Evolutionary conservation across 202 grass and related monocot genomes (phyloP).

Genomic region (Hordeum pubiflorum): DNA sequence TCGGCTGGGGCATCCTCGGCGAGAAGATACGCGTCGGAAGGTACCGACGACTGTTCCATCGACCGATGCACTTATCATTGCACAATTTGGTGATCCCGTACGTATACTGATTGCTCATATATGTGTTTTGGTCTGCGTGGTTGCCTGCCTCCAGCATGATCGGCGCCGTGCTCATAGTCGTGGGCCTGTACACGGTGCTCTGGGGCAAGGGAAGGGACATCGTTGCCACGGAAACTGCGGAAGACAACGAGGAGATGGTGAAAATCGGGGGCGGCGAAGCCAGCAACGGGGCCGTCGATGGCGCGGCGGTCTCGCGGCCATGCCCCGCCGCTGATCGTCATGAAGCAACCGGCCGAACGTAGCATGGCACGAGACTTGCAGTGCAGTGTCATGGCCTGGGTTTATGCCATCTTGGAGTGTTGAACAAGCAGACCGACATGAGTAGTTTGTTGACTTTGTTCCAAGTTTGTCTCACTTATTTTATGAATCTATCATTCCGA

Average conservation of each 20-base stretch:
- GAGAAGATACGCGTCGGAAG: background rate
- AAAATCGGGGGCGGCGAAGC: background rate
- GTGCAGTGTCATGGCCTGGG: background rate
- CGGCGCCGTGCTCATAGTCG: slow-evolving; percentile 41
- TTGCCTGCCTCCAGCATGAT: slow-evolving; percentile 9
- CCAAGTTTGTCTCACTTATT: background rate
- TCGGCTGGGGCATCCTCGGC: slow-evolving; percentile 37
- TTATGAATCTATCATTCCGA: background rate
- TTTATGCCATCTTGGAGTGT: background rate
- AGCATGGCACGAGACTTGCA: background rate
- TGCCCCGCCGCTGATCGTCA: background rate
- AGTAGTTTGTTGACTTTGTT: too few relatives aligned
- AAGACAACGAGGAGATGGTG: background rate
- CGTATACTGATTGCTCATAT: background rate
- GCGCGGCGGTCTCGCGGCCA: background rate
- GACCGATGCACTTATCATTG: too few relatives aligned
- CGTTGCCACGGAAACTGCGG: background rate
- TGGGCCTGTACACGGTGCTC: slow-evolving; percentile 51
- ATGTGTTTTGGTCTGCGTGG: background rate
- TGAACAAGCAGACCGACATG: background rate
- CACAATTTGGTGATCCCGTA: background rate
- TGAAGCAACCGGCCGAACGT: background rate
- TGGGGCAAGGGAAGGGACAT: slow-evolving; percentile 49
- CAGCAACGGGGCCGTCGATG: background rate
- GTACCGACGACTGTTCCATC: background rate